phyloP scores from a whole-genome alignment of 768 basidiomycete genomes.

The Leccinum subgranulosum region DNA sequence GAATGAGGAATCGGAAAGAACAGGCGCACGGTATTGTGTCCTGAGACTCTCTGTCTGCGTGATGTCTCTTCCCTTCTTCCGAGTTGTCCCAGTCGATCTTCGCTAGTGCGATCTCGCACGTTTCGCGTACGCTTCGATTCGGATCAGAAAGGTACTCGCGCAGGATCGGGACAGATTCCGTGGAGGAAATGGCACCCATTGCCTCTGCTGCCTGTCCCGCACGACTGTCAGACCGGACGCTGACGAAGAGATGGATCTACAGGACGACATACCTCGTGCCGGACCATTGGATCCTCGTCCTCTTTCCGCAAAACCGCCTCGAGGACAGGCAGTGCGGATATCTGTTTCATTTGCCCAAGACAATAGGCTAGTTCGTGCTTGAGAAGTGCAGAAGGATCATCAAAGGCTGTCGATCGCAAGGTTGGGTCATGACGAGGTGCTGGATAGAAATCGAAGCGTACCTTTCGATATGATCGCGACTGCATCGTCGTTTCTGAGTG shows the following conservation, averaged over 20 bases:
- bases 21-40: slow-evolving; percentile 36
- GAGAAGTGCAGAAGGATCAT: slow-evolving; percentile 82
- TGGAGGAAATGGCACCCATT: slow-evolving; percentile 86
- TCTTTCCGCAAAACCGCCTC: slow-evolving; percentile 69
- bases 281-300: slow-evolving; percentile 89
- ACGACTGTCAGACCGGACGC: slow-evolving; percentile 10
- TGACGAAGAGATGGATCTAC: neutral
- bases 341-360: slow-evolving; percentile 83
- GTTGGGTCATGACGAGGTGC: neutral
- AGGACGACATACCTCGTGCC: slow-evolving; percentile 74
- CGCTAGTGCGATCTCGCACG: slow-evolving; percentile 75
- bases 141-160: slow-evolving; percentile 34
- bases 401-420: slow-evolving; percentile 55
- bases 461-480: slow-evolving; percentile 86
- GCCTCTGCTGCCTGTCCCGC: slow-evolving; percentile 88
- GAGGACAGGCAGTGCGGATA: slow-evolving; percentile 72
- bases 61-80: slow-evolving; percentile 59
- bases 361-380: slow-evolving; percentile 99
- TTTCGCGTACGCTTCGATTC: neutral
- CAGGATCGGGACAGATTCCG: slow-evolving; percentile 55
- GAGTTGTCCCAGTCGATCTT: slow-evolving; percentile 93
- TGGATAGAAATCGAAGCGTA: slow-evolving; percentile 27
- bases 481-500: slow-evolving; percentile 73
- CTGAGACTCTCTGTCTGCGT: slow-evolving; percentile 29
- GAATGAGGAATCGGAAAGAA: neutral